phyloP scores from a whole-genome alignment of 805 yeast species.

The Candida ascalaphidarum region DNA sequence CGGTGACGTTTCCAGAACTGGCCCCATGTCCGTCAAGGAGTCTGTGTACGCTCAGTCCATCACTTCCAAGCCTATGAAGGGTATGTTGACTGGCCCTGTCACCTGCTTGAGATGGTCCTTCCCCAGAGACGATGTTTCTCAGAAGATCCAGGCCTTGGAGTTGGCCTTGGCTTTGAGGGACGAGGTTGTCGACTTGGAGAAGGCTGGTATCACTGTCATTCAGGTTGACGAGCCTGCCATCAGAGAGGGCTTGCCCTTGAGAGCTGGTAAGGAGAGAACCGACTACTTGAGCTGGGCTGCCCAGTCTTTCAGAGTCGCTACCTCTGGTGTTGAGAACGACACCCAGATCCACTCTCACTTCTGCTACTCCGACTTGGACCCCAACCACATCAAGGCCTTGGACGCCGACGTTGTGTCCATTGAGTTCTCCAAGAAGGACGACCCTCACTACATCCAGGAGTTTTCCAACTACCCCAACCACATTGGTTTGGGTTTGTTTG shows the following conservation, averaged over 20 bases:
- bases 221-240: constrained; percentile 99
- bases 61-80: constrained; percentile 95
- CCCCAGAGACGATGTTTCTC: constrained; percentile 98
- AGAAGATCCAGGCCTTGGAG: constrained; percentile 91
- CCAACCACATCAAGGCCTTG: constrained; percentile 97
- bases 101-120: constrained; percentile 99
- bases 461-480: constrained; percentile 98
- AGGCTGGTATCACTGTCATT: constrained; percentile 95
- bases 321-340: constrained; percentile 90
- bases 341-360: constrained; percentile 99
- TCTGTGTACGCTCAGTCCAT: constrained; percentile 97
- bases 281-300: constrained; percentile 99
- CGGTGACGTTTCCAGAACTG: constrained; percentile 98
- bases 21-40: constrained; percentile 97
- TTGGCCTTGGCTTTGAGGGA: constrained; percentile 96
- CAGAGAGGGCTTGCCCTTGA: constrained; percentile 99
- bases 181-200: constrained; percentile 96
- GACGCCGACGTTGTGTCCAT: constrained; percentile 99
- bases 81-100: constrained; percentile 99
- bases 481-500: constrained; percentile 98
- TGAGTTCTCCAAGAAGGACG: constrained; percentile 99
- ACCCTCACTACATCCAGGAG: constrained; percentile 95
- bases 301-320: constrained; percentile 98
- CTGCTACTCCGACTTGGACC: constrained; percentile 99
- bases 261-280: constrained; percentile 94